A percentile compares a stretch with the other conserved stretches of the same genome.
Conservation (phyloP, 2,329 filamentous ascomycete genomes). For the Pseudocercospora pini-densiflorae region DNA sequence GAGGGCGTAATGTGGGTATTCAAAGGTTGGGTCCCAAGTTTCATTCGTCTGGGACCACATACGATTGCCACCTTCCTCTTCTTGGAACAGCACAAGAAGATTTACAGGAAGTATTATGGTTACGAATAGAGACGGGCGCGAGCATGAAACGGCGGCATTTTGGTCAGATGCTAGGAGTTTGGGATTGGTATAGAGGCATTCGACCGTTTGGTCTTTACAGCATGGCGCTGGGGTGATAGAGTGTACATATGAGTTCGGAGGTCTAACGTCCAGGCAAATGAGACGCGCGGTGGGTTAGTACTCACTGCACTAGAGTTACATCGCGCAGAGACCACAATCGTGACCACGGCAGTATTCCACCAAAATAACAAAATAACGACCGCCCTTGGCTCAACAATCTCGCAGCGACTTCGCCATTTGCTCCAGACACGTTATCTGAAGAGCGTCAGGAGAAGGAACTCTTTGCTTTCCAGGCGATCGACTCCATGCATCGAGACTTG, state of each 20-base stretch:
- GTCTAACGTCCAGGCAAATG: not conserved
- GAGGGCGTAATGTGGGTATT: conserved; percentile 86
- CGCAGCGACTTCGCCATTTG: too few species aligned
- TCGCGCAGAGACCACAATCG: too few species aligned
- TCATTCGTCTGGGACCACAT: conserved; percentile 70
- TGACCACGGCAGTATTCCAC: too few species aligned
- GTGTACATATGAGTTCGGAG: conserved; percentile 7
- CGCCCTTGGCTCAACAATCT: too few species aligned
- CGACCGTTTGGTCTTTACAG: not conserved
- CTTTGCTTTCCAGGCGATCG: too few species aligned
- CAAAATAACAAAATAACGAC: too few species aligned
- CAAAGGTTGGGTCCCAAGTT: conserved; percentile 85
- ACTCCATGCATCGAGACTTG: too few species aligned
- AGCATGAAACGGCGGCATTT: not conserved
- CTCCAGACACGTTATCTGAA: too few species aligned
- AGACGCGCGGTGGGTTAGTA: too few species aligned
- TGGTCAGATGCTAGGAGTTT: not conserved
- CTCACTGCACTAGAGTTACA: too few species aligned
- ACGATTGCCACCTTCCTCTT: conserved; percentile 88
- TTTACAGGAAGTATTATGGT: conserved; percentile 60
- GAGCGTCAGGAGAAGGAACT: too few species aligned
- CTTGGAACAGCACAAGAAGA: conserved; percentile 82
- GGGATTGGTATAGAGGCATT: not conserved
- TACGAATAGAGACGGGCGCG: conserved; percentile 14
- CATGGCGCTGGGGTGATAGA: conserved; percentile 3